These are phyloP conservation scores for Arachis monticola DNA, from an alignment of 331 rosid genomes.

Conservation along the genomic window DNA sequence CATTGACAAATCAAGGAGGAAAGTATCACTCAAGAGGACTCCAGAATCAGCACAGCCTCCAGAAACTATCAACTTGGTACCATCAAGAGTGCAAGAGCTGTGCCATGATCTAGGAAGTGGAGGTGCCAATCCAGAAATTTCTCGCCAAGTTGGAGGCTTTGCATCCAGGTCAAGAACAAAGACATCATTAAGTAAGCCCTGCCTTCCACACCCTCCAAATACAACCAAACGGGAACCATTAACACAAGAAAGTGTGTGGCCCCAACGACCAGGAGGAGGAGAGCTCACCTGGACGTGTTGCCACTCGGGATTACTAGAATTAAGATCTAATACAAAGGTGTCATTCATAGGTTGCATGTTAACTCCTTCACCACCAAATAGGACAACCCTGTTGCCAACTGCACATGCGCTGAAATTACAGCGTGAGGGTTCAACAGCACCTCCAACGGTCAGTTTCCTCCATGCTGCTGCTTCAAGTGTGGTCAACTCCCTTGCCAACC, in stretches of 20 bases:
- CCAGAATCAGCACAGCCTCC: conserved; percentile 99
- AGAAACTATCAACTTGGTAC: conserved; percentile 98
- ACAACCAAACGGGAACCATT: conserved; percentile 96
- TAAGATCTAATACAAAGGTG: conserved; percentile 91
- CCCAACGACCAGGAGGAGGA: conserved; percentile 99
- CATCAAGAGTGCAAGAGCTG: conserved; percentile 98
- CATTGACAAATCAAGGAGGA: conserved; percentile 96
- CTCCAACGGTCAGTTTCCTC: conserved; percentile 94
- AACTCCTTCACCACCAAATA: conserved; percentile 99
- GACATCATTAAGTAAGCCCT: conserved; percentile 98
- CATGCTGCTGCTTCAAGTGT: conserved; percentile 99
- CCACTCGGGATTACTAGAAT: conserved; percentile 94
- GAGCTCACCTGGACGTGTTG: conserved; percentile 97
- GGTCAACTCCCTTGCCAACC: conserved; percentile 93
- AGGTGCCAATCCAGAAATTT: conserved; percentile 98
- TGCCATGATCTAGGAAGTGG: conserved; percentile 99
- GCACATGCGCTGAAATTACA: conserved; percentile 99
- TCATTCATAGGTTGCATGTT: conserved; percentile 92
- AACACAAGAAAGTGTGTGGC: conserved; percentile 96
- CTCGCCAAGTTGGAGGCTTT: conserved; percentile 99
- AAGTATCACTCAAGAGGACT: conserved; percentile 94
- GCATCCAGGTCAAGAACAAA: conserved; percentile 94
- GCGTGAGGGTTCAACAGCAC: conserved; percentile 98
- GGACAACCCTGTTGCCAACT: conserved; percentile 95
- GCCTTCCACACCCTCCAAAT: conserved; percentile 98